These are phyloP conservation scores for Kodamaea plutei DNA, from an alignment of 1,139 yeast genomes.

Conservation along the genomic window DNA sequence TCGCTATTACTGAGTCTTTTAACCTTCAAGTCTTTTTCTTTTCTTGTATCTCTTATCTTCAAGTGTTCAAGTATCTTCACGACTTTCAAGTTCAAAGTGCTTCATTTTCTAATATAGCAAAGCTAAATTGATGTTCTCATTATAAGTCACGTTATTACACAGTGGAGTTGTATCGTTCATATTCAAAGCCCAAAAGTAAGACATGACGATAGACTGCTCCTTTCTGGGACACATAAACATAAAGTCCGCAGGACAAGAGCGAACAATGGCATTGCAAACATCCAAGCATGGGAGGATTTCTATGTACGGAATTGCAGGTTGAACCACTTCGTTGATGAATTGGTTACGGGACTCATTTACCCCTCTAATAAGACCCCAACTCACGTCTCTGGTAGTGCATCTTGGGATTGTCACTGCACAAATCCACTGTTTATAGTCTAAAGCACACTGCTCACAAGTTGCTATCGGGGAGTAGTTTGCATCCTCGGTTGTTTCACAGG, in stretches of 20 bases:
- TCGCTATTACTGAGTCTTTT: too few species aligned
- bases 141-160: too few species aligned
- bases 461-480: constrained; percentile 69
- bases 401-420: constrained; percentile 91
- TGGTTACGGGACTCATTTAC: constrained; percentile 57
- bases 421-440: constrained; percentile 79
- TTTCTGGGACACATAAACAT: constrained; percentile 67
- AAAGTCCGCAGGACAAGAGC: constrained; percentile 79
- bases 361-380: constrained; percentile 47
- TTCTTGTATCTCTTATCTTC: too few species aligned
- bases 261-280: constrained; percentile 71
- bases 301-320: constrained; percentile 60
- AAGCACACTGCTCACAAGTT: constrained; percentile 68
- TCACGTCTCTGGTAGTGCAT: constrained; percentile 48
- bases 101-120: too few species aligned
- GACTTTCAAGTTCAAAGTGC: too few species aligned
- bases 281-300: constrained; percentile 87
- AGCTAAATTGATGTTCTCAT: too few species aligned
- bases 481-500: constrained; percentile 73
- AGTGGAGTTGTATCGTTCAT: too few species aligned
- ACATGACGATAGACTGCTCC: constrained; percentile 30
- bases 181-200: constrained; percentile 47
- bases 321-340: constrained; percentile 51
- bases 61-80: too few species aligned
- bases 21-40: too few species aligned